Conservation (phyloP, 2,329 filamentous ascomycete species). For the Fusarium sp. region DNA sequence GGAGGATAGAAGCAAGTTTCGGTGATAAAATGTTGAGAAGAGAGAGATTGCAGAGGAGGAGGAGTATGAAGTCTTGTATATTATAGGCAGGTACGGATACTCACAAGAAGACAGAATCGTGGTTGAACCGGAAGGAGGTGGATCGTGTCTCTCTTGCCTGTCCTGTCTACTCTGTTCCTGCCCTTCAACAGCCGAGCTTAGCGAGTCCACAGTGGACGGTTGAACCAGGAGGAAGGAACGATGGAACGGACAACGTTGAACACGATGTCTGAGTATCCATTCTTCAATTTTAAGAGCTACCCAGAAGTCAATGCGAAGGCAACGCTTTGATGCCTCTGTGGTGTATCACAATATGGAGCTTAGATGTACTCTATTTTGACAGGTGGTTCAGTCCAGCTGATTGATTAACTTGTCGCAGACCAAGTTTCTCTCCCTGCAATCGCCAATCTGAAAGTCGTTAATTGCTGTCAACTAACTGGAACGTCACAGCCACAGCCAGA, state of each 20-base stretch:
- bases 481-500: constrained; percentile 28
- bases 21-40: background rate
- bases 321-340: background rate
- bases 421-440: constrained; percentile 17
- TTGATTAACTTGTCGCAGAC: background rate
- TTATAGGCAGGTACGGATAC: background rate
- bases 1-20: background rate
- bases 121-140: constrained; percentile 16
- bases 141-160: constrained; percentile 26
- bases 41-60: background rate
- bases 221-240: constrained; percentile 22
- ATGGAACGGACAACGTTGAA: constrained; percentile 22
- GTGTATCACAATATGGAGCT: background rate
- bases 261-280: constrained; percentile 6
- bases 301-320: background rate
- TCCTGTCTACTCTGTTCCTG: background rate
- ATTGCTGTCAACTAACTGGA: constrained; percentile 5
- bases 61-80: background rate
- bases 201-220: constrained; percentile 26
- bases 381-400: background rate
- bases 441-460: constrained; percentile 36
- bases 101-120: background rate
- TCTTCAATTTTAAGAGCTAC: background rate
- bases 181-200: constrained; percentile 21
- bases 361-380: background rate